Evolutionary conservation across 306 rosid genomes (phyloP).

Genomic region (Begonia loranthoides): DNA sequence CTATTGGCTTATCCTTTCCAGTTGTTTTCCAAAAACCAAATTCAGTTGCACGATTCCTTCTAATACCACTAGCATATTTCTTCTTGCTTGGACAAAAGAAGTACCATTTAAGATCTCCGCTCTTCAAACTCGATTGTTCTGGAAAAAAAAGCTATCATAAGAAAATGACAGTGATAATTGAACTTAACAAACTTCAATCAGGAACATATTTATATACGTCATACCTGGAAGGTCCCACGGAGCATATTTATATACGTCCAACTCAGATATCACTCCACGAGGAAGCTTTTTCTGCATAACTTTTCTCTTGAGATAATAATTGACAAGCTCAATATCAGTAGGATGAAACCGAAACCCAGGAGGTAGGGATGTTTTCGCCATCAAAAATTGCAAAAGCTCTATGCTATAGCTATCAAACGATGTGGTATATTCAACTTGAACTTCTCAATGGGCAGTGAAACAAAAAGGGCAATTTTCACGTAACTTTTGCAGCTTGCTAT

Average conservation of each 20-base stretch:
- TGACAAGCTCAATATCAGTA: conserved; percentile 42
- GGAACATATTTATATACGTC: background rate
- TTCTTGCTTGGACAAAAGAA: conserved; percentile 46
- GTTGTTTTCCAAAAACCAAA: conserved; percentile 43
- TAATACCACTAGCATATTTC: conserved; percentile 45
- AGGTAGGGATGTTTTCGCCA: conserved; percentile 14
- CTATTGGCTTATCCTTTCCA: conserved; percentile 42
- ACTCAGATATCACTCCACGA: conserved; percentile 30
- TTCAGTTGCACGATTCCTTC: conserved; percentile 39
- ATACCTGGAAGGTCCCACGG: conserved; percentile 87
- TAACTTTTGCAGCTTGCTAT: conserved; percentile 2
- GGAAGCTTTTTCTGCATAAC: conserved; percentile 21
- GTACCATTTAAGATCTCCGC: conserved; percentile 58
- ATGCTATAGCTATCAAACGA: background rate
- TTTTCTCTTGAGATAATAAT: conserved; percentile 49
- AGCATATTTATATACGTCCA: conserved; percentile 43
- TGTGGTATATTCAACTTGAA: background rate
- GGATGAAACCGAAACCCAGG: conserved; percentile 79
- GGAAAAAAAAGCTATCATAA: background rate
- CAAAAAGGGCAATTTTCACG: background rate
- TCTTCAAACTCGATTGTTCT: conserved; percentile 9
- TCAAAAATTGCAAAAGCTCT: conserved; percentile 4
- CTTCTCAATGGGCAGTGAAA: conserved; percentile 4
- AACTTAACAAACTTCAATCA: background rate
- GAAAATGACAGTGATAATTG: background rate